Conservation (phyloP, 2,329 filamentous ascomycete species). For the Aspergillus niger region DNA sequence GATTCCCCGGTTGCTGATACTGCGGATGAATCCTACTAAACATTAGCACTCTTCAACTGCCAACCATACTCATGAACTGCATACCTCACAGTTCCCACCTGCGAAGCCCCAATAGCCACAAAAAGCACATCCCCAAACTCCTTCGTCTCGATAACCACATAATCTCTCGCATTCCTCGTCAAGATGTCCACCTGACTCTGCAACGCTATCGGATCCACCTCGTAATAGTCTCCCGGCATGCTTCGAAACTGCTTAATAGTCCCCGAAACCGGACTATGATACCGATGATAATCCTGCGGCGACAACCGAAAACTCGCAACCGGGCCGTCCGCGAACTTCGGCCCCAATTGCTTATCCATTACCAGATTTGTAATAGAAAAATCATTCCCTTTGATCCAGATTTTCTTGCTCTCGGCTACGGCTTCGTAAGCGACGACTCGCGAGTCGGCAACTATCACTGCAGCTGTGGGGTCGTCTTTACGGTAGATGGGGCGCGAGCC, state of each 20-base stretch:
- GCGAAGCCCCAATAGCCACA: conserved; percentile 45
- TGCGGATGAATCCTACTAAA: conserved; percentile 37
- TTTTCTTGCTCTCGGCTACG: conserved; percentile 33
- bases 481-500: conserved; percentile 38
- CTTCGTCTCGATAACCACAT: conserved; percentile 40
- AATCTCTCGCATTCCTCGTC: conserved; percentile 42
- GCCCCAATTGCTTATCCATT: conserved; percentile 35
- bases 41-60: background rate
- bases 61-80: conserved; percentile 11
- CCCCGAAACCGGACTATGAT: conserved; percentile 47
- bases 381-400: conserved; percentile 50
- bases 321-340: conserved; percentile 37
- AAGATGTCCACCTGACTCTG: conserved; percentile 41
- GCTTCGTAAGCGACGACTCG: conserved; percentile 41
- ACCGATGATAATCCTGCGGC: conserved; percentile 52
- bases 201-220: conserved; percentile 43
- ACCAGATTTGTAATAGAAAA: conserved; percentile 47
- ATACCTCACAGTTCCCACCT: conserved; percentile 46
- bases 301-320: conserved; percentile 47
- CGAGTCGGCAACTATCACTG: conserved; percentile 41
- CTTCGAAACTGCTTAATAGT: conserved; percentile 40
- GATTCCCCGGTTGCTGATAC: conserved; percentile 30
- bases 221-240: conserved; percentile 48
- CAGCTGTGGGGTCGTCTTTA: conserved; percentile 29
- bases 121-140: conserved; percentile 48